Base-by-base conservation (phyloP, 306 rosid species). In the Dalbergia cultrata region DNA sequence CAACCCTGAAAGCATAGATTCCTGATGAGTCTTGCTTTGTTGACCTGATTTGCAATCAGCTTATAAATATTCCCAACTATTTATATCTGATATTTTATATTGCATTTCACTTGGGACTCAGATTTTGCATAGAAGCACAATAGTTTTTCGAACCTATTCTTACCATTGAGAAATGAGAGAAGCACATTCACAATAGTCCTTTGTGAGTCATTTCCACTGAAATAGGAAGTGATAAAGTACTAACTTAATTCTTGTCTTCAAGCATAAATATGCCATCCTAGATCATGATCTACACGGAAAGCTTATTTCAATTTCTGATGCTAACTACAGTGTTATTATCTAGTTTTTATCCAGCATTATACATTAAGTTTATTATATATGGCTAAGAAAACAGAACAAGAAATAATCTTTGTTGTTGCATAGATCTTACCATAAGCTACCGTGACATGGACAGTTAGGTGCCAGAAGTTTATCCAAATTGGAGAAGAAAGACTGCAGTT, bases 391-490 rank as follows among this genome's bases (percentile, higher is more conserved):
- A 33, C 44, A 71, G 76, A 45, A 71, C 72, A 77, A 64, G 67
- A 82, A 74, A 72, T 4, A 43, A 66, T 54, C 54, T 59, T 35
- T 74, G 45, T 73, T 14, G 69, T 21, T 41, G 35, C 33, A 67
- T 75, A 61, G 70, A 68, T 79, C 93, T 90, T 90, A 92, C 97
- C 97, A 95, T 86, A 95, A 91, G 90, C 97, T 84, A 86, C 92
- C 81, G 73, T 95, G 97, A 79, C 98, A 95, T 31, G 97, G 97
- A 59, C 78, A 86, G 83, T 95, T 79, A 59, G 95, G 97, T 41
- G 94, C 93, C 85, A 95, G 71, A 86, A 92, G 92, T 82, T 87
- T 91, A 81, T 95, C 97, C 95, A 92, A 72, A 83, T 90, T 91
- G 77, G 89, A 91, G 86, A 90, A 90, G 58, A 92, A 86, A 70